Base-by-base conservation (phyloP, 768 basidiomycete species). In the Psilocybe tampanensis region DNA sequence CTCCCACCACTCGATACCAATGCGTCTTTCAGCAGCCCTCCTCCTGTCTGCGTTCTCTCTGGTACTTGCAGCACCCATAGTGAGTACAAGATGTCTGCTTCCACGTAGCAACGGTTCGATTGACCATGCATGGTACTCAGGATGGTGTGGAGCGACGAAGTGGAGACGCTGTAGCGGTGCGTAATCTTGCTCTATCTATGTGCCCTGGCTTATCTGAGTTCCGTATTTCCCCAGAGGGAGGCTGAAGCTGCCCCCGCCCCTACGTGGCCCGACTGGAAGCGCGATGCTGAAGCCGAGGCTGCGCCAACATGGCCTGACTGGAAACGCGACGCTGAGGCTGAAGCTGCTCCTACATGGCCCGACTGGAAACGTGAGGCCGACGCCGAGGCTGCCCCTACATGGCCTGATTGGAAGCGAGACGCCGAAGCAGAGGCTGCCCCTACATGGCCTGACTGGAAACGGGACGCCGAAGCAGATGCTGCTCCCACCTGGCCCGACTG, bases 11-110 rank as follows among this genome's bases (percentile, higher is more conserved):
- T 49, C 55, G 24, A 44, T 34, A 57, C 64, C 61, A 33, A 74
- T 76, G 73, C 73, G 71, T 45, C 53, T 73, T 50, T 51, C 68
- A 44, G 42, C 21, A 51, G 60, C 62, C 52, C 34, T 66, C 44
- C 50, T 67, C 34, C 60, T 69, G 19, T 69, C 71, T 36, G 62
- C 60, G 13, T 52, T 69, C 45, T 58, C 64, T 47, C 51, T 69
- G 8, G 60, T 64, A n/a, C 22, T 53, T 47, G 70, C 71, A 22
- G 55, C 63, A 11, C 64, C 68, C 43, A 45, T 64, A 45, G 73
- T 71, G 44, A 67, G 72, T 64, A 39, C 13, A 48, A 8, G 12
- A 5, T 15, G 43, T 32, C 34, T 56, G n/a, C 45, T 23, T 45
- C 21, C 43, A 11, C 43, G 3, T 17, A 29, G 2, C 21, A 29